These are phyloP conservation scores for Collybia sp. DNA, from an alignment of 768 basidiomycete species.

Conservation along the genomic window DNA sequence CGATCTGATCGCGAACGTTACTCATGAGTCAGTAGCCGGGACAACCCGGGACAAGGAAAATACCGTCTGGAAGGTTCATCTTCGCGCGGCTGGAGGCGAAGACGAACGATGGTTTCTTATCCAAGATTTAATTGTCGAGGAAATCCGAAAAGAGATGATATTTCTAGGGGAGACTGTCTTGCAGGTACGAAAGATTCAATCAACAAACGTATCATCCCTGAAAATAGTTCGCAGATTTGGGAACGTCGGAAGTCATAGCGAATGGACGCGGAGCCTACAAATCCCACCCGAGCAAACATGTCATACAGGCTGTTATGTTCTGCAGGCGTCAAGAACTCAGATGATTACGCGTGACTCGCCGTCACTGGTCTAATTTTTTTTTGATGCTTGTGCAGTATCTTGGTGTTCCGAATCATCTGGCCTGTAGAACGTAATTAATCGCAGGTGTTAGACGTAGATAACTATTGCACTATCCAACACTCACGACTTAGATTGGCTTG, in stretches of 20 bases:
- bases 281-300: no score
- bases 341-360: no score
- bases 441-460: no score
- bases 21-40: constrained; percentile 93
- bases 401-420: no score
- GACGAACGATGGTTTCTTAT: constrained; percentile 94
- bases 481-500: no score
- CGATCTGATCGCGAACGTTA: constrained; percentile 94
- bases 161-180: constrained; percentile 95
- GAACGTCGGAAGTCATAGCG: constrained; percentile 35
- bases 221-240: constrained; percentile 46
- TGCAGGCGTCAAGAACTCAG: no score
- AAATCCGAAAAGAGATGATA: constrained; percentile 97
- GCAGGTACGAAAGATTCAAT: constrained; percentile 51
- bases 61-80: constrained; percentile 90
- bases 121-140: constrained; percentile 94
- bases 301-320: no score
- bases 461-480: no score
- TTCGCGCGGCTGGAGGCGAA: constrained; percentile 73
- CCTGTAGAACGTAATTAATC: no score
- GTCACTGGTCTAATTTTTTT: no score
- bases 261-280: no score
- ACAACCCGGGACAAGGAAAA: constrained; percentile 90
- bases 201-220: constrained; percentile 8
- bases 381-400: no score